Evolutionary conservation across 1,139 yeast genomes (phyloP), one percentile per base, ranked within the genome.

Genomic region (Geotrichum cucujoidarum): DNA sequence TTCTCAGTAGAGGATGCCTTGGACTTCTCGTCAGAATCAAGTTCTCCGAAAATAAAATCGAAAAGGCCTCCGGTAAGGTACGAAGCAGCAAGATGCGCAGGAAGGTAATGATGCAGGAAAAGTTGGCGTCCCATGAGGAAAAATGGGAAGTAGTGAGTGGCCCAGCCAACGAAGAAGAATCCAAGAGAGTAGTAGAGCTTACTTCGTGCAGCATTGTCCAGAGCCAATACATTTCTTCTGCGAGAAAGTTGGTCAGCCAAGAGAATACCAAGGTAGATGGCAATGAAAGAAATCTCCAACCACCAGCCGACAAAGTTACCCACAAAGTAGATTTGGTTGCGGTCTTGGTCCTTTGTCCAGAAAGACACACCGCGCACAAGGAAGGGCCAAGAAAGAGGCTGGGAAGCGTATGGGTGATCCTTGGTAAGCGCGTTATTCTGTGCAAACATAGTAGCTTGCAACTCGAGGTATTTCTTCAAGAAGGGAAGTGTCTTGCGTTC

Each of bases 301-400:
- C 95, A 88, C 84, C 94, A 94, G 11, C 97, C 98, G 57, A 87
- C 69, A 50, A 87, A 76, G 68, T 94, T 92, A 54, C 98, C 98
- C 49, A 84, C 72, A 67, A 92, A 87, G 69, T 83, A 94, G 50
- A 92, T 89, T 68, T 94, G 98, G 22, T 73, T 66, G 13, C 61
- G 60, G 51, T 63, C 64, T 2, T 69, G 73, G 53, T 80, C 80
- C 53, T 87, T 81, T 40, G 95, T 89, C 96, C 97, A 92, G 75
- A 92, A 92, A 1, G 97, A 88, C 27, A 92, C 97, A 57, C 99
- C 99, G 13, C 87, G 78, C 48, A 84, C 68, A 40, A 94, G 78
- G 57, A 87, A 76, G n/a, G 98, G 98, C 99, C 99, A 92, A 6
- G 84, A 72, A 55, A 81, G 78, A 3, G 99, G 99, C 55, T 81